Base-by-base conservation (phyloP, 192 early-diverging fungal genomes). In the Umbelopsis vinacea region DNA sequence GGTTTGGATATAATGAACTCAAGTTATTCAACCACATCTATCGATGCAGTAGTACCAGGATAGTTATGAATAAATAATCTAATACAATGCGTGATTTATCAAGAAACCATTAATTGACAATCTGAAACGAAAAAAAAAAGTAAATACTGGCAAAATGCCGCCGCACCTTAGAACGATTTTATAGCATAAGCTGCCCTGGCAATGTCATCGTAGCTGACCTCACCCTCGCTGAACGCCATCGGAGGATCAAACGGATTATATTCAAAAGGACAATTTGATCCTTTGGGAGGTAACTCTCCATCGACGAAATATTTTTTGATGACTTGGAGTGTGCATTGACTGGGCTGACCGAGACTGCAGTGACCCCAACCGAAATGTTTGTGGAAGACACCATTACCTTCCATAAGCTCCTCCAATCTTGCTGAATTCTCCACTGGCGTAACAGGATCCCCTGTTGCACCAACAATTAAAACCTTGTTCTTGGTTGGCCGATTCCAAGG, bases 391-490 rank as follows among this genome's bases (percentile, higher is more conserved):
- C 76, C 80, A 67, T 80, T 76, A 3, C 67, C 71, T 10, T 75
- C 70, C 67, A 77, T 57, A 15, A 81, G 19, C 9, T 35, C 11
- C 12, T 68, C 12, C 24, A 57, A 35, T n/a, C 67, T 15, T 47
- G 9, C 19, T 14, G 81, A 78, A 35, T 45, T 52, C n/a, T 48
- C 69, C 26, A 80, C 55, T 9, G 83, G 83, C 21, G 83, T 82
- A 29, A 82, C 81, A 15, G 83, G 83, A 69, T 85, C 81, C 23
- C 68, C 76, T 1, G 76, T 81, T 69, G 74, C 79, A n/a, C 81
- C 79, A 37, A 85, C 43, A 19, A 85, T n/a, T 19, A 85, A 23
- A 17, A 71, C 40, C 40, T 43, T 54, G 40, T 75, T 79, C 35
- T 76, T 80, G 11, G 73, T 67, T 22, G 21, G 77, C 11, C 54